Base-by-base conservation (phyloP, 805 yeast species). In the Wickerhamiella allomyrinae region DNA sequence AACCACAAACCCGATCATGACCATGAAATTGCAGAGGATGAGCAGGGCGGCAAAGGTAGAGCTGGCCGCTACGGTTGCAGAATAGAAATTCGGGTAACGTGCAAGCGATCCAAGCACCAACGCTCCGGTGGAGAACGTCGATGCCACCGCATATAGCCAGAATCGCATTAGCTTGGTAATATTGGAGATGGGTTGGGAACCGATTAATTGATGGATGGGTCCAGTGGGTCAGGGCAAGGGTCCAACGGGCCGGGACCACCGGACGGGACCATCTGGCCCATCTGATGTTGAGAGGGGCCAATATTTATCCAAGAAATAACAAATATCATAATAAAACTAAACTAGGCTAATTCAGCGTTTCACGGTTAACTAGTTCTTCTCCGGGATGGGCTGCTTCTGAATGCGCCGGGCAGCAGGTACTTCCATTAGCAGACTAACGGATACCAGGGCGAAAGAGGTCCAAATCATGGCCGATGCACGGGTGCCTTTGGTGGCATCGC, bases 11-110 rank as follows among this genome's bases (percentile, higher is more conserved):
- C 50, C 22, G 29, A 57, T 43, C 29, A 52, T 39, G 37, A 48
- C 40, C 7, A 50, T 52, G 45, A 56, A 44, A 42, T 60, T 59
- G 38, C 48, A 43, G 25, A 61, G 37, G 8, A 76, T 57, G 14
- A 69, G 48, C 58, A 77, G 67, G 44, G 72, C 68, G 61, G 46
- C 68, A 43, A 55, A 52, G 3, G 79, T 79, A 40, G 70, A 68
- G 7, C 75, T 63, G 29, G 78, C 57, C 25, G 68, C 67, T 3
- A 74, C 59, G 17, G 73, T 63, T 35, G 71, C 74, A 38, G 71
- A 57, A 48, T 67, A 73, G 46, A 62, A 56, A 53, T 70, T 74
- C 13, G 77, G 73, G 35, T 72, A 58, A n/a, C 72, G 57, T 7
- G 71, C 62, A 19, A 65, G 57, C 24, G 57, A 46, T 10, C 69